Conservation (phyloP, 2,329 filamentous ascomycete genomes). For the Trichophyton simii region DNA sequence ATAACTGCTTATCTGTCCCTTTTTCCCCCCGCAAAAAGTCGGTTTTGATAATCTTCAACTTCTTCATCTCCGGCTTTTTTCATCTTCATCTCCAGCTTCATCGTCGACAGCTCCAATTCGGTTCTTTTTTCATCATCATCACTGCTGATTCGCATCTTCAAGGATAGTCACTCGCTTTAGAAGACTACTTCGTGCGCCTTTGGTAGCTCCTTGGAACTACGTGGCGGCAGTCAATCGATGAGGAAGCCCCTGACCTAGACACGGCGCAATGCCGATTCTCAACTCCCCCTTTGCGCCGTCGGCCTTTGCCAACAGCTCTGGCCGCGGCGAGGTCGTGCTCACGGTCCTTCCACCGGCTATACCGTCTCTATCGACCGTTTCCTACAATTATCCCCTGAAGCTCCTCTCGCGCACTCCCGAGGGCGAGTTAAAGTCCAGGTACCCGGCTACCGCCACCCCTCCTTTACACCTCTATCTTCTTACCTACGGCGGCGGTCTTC, state of each 20-base stretch:
- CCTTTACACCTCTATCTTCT: conserved; percentile 77
- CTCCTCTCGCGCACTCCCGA: conserved; percentile 68
- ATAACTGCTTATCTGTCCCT: background rate
- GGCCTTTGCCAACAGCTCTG: conserved; percentile 54
- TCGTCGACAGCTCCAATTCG: background rate
- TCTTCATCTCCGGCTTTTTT: background rate
- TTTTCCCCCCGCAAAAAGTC: background rate
- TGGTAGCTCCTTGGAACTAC: background rate
- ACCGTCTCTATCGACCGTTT: conserved; percentile 60
- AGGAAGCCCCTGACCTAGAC: background rate
- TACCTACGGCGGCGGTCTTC: conserved; percentile 86
- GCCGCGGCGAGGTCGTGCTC: conserved; percentile 65
- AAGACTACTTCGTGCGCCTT: background rate
- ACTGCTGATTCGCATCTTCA: background rate
- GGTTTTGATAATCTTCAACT: background rate
- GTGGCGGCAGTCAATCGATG: background rate
- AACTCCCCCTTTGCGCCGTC: conserved; percentile 64
- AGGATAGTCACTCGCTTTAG: too few relatives aligned
- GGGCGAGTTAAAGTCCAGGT: conserved; percentile 40
- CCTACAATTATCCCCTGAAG: conserved; percentile 91
- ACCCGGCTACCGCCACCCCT: conserved; percentile 24
- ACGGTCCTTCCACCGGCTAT: conserved; percentile 57
- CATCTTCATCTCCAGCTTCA: background rate
- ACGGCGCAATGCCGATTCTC: conserved; percentile 9
- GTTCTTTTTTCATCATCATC: background rate